Evolutionary conservation across 108 stramenopile genomes (phyloP).

Genomic region (Conticribra guillardii): DNA sequence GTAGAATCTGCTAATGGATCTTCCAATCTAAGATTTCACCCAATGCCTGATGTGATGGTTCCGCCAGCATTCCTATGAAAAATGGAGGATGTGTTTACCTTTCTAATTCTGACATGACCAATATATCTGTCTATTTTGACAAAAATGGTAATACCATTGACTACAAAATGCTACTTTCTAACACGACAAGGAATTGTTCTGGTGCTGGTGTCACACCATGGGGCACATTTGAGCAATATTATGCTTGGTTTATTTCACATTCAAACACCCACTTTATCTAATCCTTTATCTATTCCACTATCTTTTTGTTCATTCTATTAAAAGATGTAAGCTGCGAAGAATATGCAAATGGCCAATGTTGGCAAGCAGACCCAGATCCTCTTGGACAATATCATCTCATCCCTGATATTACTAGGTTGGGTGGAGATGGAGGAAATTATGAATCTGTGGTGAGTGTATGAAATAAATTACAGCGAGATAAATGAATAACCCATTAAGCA

Average conservation of each 20-base stretch:
- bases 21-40: slow-evolving; percentile 3
- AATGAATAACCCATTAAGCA: neutral
- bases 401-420: slow-evolving; percentile 28
- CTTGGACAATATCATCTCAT: slow-evolving; percentile 22
- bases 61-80: slow-evolving; percentile 25
- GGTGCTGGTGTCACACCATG: slow-evolving; percentile 59
- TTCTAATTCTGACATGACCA: slow-evolving; percentile 39
- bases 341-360: slow-evolving; percentile 45
- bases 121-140: slow-evolving; percentile 49
- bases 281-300: no score
- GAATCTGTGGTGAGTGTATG: slow-evolving; percentile 20
- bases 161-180: slow-evolving; percentile 31
- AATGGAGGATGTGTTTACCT: slow-evolving; percentile 53
- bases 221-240: no score
- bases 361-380: slow-evolving; percentile 70
- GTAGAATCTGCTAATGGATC: neutral
- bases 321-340: slow-evolving; percentile 76
- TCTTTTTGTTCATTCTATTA: no score
- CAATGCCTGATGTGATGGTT: slow-evolving; percentile 19
- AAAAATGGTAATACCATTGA: slow-evolving; percentile 18
- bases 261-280: no score
- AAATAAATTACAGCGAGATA: no score
- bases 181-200: slow-evolving; percentile 40
- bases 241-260: no score
- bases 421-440: slow-evolving; percentile 43